Conservation (phyloP, 208 protist genomes). For the Jaenimonas drosophilae region DNA sequence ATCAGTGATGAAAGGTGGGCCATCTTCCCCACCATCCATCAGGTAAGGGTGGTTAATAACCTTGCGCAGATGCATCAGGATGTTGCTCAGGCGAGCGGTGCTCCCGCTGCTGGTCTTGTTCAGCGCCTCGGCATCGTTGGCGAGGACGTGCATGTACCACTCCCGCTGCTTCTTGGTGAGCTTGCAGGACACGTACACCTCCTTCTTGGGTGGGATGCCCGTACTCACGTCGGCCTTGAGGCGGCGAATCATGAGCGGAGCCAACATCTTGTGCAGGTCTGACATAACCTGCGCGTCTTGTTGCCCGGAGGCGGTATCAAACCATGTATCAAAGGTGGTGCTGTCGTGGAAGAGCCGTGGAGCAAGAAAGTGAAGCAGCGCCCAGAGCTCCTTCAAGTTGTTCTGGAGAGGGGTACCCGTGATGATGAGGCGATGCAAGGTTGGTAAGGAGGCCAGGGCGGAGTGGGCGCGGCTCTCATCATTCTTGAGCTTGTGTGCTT, state of each 20-base stretch:
- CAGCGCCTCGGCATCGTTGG: constrained; percentile 92
- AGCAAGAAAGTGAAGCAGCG: constrained; percentile 92
- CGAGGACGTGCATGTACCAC: constrained; percentile 93
- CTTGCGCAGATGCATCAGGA: constrained; percentile 90
- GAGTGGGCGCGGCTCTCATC: constrained; percentile 66
- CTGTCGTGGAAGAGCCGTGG: constrained; percentile 86
- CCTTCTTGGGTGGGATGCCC: constrained; percentile 96
- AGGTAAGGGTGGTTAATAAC: constrained; percentile 95
- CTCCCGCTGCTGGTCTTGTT: constrained; percentile 76
- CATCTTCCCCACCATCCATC: constrained; percentile 92
- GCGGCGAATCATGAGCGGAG: constrained; percentile 95
- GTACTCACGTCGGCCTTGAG: constrained; percentile 96
- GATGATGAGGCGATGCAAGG: constrained; percentile 92
- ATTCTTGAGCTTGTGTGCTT: constrained; percentile 97
- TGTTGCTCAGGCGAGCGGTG: constrained; percentile 58
- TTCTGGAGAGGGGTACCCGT: constrained; percentile 98
- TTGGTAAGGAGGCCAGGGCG: constrained; percentile 55
- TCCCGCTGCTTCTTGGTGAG: constrained; percentile 92
- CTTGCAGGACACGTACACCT: constrained; percentile 94
- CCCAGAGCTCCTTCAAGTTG: constrained; percentile 95
- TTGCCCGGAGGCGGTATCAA: constrained; percentile 79
- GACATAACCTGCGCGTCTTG: constrained; percentile 74
- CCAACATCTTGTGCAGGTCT: constrained; percentile 88
- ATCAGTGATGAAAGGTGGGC: constrained; percentile 82
- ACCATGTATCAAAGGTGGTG: constrained; percentile 90